These are phyloP conservation scores for Agastache rugosa DNA, from an alignment of 257 asterid genomes.

Conservation along the genomic window DNA sequence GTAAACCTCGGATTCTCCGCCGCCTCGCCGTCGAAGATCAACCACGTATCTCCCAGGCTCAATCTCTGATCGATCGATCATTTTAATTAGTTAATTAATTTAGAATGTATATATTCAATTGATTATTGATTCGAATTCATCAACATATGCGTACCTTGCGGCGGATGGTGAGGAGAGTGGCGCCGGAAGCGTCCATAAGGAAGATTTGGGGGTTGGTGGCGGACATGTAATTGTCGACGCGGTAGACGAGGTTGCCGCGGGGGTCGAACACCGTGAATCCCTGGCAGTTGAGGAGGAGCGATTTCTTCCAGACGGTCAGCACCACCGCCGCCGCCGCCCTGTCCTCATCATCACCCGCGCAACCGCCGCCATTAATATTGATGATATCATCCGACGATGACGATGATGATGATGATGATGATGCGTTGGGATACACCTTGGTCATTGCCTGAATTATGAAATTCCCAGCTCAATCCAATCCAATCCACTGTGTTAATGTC, in stretches of 20 bases:
- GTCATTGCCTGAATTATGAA: slow-evolving; percentile 39
- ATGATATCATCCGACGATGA: background rate
- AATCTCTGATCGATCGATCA: slow-evolving; percentile 43
- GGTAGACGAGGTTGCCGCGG: slow-evolving; percentile 63
- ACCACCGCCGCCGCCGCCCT: slow-evolving; percentile 42
- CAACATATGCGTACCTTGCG: slow-evolving; percentile 85
- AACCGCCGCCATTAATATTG: background rate
- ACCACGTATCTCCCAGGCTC: slow-evolving; percentile 67
- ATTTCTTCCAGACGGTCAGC: slow-evolving; percentile 84
- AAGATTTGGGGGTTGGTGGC: slow-evolving; percentile 49
- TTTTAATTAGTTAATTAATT: background rate
- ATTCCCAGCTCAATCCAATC: no score
- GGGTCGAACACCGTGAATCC: slow-evolving; percentile 81
- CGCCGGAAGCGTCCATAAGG: slow-evolving; percentile 76
- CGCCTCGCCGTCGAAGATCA: slow-evolving; percentile 66
- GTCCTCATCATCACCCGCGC: background rate
- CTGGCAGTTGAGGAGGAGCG: slow-evolving; percentile 66
- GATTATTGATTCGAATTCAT: no score
- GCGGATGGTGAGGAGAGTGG: slow-evolving; percentile 68
- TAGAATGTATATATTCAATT: no score
- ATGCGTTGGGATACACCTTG: slow-evolving; percentile 59
- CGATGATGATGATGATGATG: background rate
- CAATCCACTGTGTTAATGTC: no score
- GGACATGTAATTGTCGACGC: slow-evolving; percentile 76
- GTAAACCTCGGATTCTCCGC: slow-evolving; percentile 45